Conservation (phyloP, 805 yeast genomes). For the Kodamaea lidongshanica region DNA sequence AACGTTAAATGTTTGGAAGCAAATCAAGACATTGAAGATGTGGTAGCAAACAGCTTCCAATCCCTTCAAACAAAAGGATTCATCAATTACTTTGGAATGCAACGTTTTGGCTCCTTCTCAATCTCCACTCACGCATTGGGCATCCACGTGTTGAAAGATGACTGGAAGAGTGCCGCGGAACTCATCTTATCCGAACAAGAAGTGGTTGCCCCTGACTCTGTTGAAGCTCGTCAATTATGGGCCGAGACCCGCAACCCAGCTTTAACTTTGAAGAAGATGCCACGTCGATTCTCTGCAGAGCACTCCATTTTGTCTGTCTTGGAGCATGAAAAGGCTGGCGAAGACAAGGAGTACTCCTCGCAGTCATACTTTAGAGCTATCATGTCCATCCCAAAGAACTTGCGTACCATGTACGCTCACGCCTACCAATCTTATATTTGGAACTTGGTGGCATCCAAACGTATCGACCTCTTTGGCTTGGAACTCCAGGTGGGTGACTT, state of each 20-base stretch:
- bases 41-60: constrained; percentile 47
- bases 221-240: constrained; percentile 81
- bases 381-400: constrained; percentile 84
- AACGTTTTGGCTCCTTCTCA: constrained; percentile 94
- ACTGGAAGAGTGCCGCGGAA: constrained; percentile 78
- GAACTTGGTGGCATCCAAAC: constrained; percentile 78
- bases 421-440: constrained; percentile 96
- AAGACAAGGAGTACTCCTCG: constrained; percentile 36
- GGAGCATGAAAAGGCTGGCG: constrained; percentile 43
- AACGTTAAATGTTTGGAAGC: constrained; percentile 46
- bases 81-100: constrained; percentile 96
- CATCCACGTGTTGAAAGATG: constrained; percentile 55
- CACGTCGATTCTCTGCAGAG: constrained; percentile 84
- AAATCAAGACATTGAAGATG: constrained; percentile 34
- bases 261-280: constrained; percentile 68
- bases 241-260: constrained; percentile 61
- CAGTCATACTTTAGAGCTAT: constrained; percentile 71
- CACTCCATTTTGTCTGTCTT: constrained; percentile 60
- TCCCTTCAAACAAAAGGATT: constrained; percentile 67
- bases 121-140: constrained; percentile 89
- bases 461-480: constrained; percentile 67
- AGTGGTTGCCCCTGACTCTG: constrained; percentile 72
- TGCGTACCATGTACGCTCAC: constrained; percentile 92
- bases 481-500: constrained; percentile 76
- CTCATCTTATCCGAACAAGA: constrained; percentile 81